Percentiles rank a stretch among this genome's conserved stretches.
These are phyloP conservation scores for Aspergillus haitiensis DNA, from an alignment of 495 filamentous ascomycete species.

Conservation along the genomic window DNA sequence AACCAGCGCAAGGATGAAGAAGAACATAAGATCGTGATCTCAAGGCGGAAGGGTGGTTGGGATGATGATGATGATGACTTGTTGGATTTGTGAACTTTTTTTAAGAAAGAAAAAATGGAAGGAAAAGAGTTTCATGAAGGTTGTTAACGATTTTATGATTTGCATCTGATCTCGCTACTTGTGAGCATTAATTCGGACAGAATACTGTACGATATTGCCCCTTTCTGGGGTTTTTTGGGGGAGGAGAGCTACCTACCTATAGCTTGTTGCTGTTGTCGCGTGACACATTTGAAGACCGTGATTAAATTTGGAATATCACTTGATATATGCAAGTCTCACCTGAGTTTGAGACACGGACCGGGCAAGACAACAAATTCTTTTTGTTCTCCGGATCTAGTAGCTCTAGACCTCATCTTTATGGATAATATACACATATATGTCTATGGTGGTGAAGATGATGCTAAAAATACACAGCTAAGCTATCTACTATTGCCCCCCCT, in stretches of 20 bases:
- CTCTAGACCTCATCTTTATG: too few relatives aligned
- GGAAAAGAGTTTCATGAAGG: neutral
- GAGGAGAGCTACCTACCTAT: too few relatives aligned
- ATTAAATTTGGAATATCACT: too few relatives aligned
- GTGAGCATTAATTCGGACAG: neutral
- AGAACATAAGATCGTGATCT: slow-evolving; percentile 82
- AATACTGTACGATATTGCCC: neutral
- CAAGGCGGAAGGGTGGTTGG: slow-evolving; percentile 76
- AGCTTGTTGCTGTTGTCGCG: too few relatives aligned
- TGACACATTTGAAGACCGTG: too few relatives aligned
- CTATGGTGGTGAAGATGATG: slow-evolving; percentile 9
- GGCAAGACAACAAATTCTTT: too few relatives aligned
- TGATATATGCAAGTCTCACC: too few relatives aligned
- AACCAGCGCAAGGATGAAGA: slow-evolving; percentile 57
- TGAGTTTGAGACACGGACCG: too few relatives aligned
- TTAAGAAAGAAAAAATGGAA: neutral
- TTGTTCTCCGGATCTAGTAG: too few relatives aligned
- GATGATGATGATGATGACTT: slow-evolving; percentile 88
- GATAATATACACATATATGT: slow-evolving; percentile 22
- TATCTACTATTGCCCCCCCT: too few relatives aligned
- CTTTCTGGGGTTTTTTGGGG: too few relatives aligned
- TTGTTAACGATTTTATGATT: neutral
- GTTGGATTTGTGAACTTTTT: slow-evolving; percentile 53
- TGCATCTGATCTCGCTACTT: neutral
- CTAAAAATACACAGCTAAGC: too few relatives aligned